phyloP scores from a whole-genome alignment of 345 rosid species.

The Moringa oleifera region DNA sequence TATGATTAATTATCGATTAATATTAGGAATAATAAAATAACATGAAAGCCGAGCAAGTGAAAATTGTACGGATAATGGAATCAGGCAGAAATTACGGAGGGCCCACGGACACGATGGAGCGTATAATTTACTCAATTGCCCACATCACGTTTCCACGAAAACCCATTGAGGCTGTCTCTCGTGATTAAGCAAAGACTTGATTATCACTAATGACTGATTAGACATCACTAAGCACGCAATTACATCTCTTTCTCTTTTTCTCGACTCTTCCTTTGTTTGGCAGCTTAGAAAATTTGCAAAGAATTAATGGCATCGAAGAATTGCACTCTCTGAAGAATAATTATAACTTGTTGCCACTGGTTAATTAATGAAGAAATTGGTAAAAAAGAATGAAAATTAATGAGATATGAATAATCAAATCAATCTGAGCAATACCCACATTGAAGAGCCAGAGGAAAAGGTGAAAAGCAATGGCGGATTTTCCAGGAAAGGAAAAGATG shows the following conservation, averaged over 20 bases:
- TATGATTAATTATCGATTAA: no score
- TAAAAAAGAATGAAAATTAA: not conserved
- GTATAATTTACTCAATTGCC: not conserved
- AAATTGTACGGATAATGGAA: not conserved
- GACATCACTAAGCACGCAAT: not conserved
- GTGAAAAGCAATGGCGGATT: not conserved
- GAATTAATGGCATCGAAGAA: no score
- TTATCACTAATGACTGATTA: not conserved
- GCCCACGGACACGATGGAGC: conserved; percentile 3
- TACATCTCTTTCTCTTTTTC: not conserved
- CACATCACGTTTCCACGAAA: not conserved
- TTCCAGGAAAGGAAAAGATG: conserved; percentile 21
- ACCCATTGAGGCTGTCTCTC: no score
- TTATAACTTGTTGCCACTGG: not conserved
- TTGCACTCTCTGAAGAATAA: not conserved
- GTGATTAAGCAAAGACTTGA: not conserved
- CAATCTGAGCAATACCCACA: not conserved
- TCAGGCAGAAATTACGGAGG: conserved; percentile 17
- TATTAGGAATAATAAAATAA: no score
- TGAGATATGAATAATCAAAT: conserved; percentile 13
- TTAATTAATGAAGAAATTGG: not conserved
- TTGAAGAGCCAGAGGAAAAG: not conserved
- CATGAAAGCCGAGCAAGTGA: no score
- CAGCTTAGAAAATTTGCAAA: not conserved
- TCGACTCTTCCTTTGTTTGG: not conserved